These are phyloP conservation scores for Schrenkiella parvula DNA, from an alignment of 345 rosid species.

Conservation along the genomic window DNA sequence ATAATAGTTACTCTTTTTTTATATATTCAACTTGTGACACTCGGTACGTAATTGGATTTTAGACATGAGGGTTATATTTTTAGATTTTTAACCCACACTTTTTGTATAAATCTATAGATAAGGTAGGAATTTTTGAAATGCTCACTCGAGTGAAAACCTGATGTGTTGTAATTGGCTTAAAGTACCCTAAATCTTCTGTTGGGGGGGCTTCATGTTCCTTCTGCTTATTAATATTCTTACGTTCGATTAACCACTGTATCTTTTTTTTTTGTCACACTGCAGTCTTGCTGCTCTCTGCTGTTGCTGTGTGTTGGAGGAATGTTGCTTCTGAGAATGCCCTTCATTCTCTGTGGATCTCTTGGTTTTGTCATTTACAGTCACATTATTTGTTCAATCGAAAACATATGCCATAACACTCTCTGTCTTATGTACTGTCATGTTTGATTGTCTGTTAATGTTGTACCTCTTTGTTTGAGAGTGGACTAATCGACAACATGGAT, in stretches of 20 bases:
- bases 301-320: slow-evolving; percentile 47
- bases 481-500: background rate
- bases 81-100: background rate
- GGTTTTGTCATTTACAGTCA: background rate
- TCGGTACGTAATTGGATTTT: background rate
- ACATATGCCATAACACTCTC: background rate
- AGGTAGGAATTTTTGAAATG: background rate
- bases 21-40: background rate
- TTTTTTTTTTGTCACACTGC: slow-evolving; percentile 7
- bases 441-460: slow-evolving; percentile 1
- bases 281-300: slow-evolving; percentile 52
- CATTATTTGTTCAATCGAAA: background rate
- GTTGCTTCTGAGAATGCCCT: slow-evolving; percentile 35
- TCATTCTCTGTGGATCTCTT: background rate
- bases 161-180: background rate
- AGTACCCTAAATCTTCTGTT: no score
- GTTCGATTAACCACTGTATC: background rate
- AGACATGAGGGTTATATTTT: background rate
- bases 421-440: slow-evolving; percentile 13
- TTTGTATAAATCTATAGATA: background rate
- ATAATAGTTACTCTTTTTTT: background rate
- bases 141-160: background rate
- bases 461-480: slow-evolving; percentile 8
- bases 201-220: no score
- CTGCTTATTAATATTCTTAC: background rate